A percentile compares a stretch with the other conserved stretches of the same genome.
Conservation (phyloP, 2,329 filamentous ascomycete species). For the Fusarium protoensiforme region DNA sequence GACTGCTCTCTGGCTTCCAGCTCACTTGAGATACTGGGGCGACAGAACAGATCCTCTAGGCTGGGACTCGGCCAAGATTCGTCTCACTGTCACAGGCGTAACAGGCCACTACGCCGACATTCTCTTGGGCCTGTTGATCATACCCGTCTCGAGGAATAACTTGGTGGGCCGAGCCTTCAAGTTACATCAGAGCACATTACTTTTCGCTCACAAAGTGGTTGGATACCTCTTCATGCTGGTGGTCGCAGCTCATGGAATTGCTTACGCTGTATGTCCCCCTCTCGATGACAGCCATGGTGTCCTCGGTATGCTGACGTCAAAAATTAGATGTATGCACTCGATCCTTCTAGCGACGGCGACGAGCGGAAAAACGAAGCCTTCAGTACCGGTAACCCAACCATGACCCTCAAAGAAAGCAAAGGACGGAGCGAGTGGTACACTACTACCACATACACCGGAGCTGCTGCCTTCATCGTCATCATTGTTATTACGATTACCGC, state of each 20-base stretch:
- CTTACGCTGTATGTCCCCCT: conserved; percentile 7
- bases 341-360: not conserved
- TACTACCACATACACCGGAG: conserved; percentile 8
- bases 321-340: conserved; percentile 2
- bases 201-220: conserved; percentile 7
- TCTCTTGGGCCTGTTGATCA: conserved; percentile 9
- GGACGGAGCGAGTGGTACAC: conserved; percentile 4
- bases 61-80: conserved; percentile 10
- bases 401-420: conserved; percentile 14
- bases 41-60: conserved; percentile 12
- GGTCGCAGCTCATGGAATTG: not conserved
- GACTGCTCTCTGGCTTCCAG: conserved; percentile 2
- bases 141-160: conserved; percentile 12
- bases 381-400: conserved; percentile 7
- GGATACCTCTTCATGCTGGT: conserved; percentile 2
- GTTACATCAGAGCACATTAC: conserved; percentile 6
- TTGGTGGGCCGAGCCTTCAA: conserved; percentile 6
- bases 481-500: conserved; percentile 5
- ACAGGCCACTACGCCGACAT: conserved; percentile 19
- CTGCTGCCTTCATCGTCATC: not conserved
- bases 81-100: conserved; percentile 8
- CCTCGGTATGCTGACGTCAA: not conserved
- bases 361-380: not conserved
- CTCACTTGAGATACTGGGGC: conserved; percentile 9
- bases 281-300: not conserved